phyloP scores from a whole-genome alignment of 306 rosid species.

The Dryas alaskensis region DNA sequence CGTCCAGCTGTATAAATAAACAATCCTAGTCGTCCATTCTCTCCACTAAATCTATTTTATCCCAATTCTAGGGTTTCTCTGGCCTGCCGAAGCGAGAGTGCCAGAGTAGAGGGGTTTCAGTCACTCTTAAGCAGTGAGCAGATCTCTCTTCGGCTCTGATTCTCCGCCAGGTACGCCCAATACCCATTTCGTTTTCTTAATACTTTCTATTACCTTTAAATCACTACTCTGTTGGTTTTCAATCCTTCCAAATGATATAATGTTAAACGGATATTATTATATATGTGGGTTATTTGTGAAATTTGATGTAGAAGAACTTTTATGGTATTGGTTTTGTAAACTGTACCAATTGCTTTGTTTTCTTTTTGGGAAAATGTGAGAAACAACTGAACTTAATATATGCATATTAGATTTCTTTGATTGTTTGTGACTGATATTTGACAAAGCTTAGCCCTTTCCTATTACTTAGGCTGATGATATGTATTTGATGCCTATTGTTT shows the following conservation, averaged over 20 bases:
- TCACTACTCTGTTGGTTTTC: no score
- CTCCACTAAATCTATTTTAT: neutral
- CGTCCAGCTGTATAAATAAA: slow-evolving; percentile 14
- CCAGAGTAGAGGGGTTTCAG: slow-evolving; percentile 6
- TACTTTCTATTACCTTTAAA: neutral
- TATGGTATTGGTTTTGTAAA: no score
- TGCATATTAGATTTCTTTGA: neutral
- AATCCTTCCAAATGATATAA: no score
- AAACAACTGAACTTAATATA: no score
- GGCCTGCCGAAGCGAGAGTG: slow-evolving; percentile 1
- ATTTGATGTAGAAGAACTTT: no score
- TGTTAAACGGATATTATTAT: no score
- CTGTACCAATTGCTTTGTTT: neutral
- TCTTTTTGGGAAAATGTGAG: no score
- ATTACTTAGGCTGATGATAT: no score
- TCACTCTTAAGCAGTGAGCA: neutral
- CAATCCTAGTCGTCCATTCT: slow-evolving; percentile 22
- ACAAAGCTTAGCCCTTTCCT: neutral
- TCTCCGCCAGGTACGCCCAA: slow-evolving; percentile 12
- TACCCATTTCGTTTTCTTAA: neutral
- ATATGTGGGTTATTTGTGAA: no score
- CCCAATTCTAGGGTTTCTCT: slow-evolving; percentile 7
- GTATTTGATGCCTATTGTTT: neutral
- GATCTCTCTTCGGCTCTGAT: neutral
- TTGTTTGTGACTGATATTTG: neutral